phyloP scores from a whole-genome alignment of 176 grass and related monocot species.

The Aegilops longissima region DNA sequence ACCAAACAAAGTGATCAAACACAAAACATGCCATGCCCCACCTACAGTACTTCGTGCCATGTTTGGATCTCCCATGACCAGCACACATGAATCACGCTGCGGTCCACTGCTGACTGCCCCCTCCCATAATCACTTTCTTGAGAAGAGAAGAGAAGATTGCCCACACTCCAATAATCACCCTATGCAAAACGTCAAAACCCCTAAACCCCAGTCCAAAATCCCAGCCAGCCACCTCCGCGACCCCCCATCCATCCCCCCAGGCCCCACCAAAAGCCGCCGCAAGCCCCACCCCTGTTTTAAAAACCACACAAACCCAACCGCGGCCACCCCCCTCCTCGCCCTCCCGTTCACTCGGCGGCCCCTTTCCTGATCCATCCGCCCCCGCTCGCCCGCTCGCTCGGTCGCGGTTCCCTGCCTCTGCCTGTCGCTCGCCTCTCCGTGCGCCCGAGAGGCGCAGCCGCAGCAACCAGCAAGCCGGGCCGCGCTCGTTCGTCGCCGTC shows the following conservation, averaged over 20 bases:
- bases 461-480: not conserved
- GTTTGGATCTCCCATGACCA: not conserved
- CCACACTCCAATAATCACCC: not conserved
- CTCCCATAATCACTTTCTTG: not conserved
- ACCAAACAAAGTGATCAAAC: not conserved
- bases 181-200: constrained; percentile 1
- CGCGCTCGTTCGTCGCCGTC: constrained; percentile 30
- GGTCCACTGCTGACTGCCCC: not conserved
- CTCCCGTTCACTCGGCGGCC: not conserved
- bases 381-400: not conserved
- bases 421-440: constrained; percentile 7
- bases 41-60: not conserved
- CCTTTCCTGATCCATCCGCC: not conserved
- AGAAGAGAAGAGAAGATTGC: no score
- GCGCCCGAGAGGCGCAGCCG: constrained; percentile 23
- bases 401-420: not conserved
- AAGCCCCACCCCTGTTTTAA: constrained; percentile 18
- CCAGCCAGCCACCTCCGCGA: not conserved
- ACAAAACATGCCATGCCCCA: not conserved
- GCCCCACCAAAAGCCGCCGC: constrained; percentile 31
- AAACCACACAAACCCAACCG: constrained; percentile 25
- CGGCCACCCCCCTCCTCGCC: not conserved
- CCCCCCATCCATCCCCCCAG: not conserved
- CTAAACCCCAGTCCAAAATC: constrained; percentile 29
- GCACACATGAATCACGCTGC: not conserved